Conservation (phyloP, 2,329 filamentous ascomycete species). For the Diaporthe sp. region DNA sequence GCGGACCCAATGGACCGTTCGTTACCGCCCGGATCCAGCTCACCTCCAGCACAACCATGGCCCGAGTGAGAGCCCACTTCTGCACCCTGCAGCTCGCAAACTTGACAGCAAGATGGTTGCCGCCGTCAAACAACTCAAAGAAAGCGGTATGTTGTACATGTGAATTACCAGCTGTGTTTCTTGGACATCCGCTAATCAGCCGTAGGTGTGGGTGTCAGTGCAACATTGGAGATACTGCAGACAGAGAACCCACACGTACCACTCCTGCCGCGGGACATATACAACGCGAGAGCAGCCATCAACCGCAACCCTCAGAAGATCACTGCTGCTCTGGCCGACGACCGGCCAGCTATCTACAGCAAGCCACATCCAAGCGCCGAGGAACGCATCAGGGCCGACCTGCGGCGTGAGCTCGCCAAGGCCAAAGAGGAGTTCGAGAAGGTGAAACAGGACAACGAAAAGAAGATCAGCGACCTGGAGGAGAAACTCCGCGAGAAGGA, state of each 20-base stretch:
- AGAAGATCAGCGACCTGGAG: slow-evolving; percentile 71
- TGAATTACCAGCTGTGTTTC: not conserved
- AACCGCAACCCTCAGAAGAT: slow-evolving; percentile 75
- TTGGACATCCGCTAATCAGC: slow-evolving; percentile 50
- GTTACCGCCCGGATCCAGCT: slow-evolving; percentile 71
- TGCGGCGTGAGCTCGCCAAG: slow-evolving; percentile 72
- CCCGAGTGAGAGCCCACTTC: slow-evolving; percentile 75
- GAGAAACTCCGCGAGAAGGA: slow-evolving; percentile 74
- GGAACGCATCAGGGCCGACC: slow-evolving; percentile 73
- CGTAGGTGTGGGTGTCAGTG: slow-evolving; percentile 73
- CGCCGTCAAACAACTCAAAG: slow-evolving; percentile 75
- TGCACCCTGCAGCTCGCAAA: slow-evolving; percentile 75
- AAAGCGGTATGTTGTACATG: slow-evolving; percentile 66
- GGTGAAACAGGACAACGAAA: slow-evolving; percentile 67
- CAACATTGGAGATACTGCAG: slow-evolving; percentile 76
- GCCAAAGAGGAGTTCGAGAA: slow-evolving; percentile 69
- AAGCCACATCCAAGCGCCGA: slow-evolving; percentile 74
- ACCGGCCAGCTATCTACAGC: slow-evolving; percentile 75
- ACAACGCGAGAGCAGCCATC: slow-evolving; percentile 76
- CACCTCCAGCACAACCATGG: slow-evolving; percentile 75
- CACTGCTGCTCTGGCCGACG: slow-evolving; percentile 70
- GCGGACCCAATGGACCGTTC: slow-evolving; percentile 75
- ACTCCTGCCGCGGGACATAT: slow-evolving; percentile 74
- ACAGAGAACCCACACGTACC: slow-evolving; percentile 74
- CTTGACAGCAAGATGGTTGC: slow-evolving; percentile 77